A percentile compares a stretch with the other conserved stretches of the same genome.
These are phyloP conservation scores for Pachyrhizus erosus DNA, from an alignment of 306 rosid species.

Conservation along the genomic window DNA sequence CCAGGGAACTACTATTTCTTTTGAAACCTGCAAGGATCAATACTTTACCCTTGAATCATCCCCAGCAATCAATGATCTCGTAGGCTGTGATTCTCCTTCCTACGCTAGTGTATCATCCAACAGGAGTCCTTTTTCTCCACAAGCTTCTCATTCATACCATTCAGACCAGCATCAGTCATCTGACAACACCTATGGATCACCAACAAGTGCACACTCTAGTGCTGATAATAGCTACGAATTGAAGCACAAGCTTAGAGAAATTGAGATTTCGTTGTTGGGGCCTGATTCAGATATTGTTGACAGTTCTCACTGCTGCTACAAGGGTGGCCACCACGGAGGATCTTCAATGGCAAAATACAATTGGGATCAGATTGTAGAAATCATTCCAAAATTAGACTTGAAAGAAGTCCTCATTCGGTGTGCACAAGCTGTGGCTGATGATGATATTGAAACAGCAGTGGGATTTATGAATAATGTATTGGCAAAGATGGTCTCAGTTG, in stretches of 20 bases:
- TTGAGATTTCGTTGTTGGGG: constrained; percentile 73
- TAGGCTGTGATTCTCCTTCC: constrained; percentile 75
- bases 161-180: constrained; percentile 80
- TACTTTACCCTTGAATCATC: constrained; percentile 82
- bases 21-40: constrained; percentile 56
- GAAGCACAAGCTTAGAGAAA: constrained; percentile 67
- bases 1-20: constrained; percentile 69
- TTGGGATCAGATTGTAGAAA: constrained; percentile 53
- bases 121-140: constrained; percentile 73
- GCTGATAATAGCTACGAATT: constrained; percentile 56
- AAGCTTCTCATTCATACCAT: constrained; percentile 66
- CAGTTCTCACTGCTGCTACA: constrained; percentile 56
- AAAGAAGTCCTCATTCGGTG: constrained; percentile 59
- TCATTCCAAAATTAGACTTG: constrained; percentile 61
- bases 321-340: constrained; percentile 37
- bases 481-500: constrained; percentile 81
- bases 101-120: constrained; percentile 74
- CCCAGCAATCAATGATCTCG: constrained; percentile 45
- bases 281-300: constrained; percentile 68
- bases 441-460: constrained; percentile 51
- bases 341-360: constrained; percentile 42
- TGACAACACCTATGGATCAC: constrained; percentile 70
- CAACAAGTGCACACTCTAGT: constrained; percentile 71
- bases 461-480: constrained; percentile 64
- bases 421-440: constrained; percentile 65